Base-by-base conservation (phyloP, 495 filamentous ascomycete species). In the Aspergillus incahuasiensis region DNA sequence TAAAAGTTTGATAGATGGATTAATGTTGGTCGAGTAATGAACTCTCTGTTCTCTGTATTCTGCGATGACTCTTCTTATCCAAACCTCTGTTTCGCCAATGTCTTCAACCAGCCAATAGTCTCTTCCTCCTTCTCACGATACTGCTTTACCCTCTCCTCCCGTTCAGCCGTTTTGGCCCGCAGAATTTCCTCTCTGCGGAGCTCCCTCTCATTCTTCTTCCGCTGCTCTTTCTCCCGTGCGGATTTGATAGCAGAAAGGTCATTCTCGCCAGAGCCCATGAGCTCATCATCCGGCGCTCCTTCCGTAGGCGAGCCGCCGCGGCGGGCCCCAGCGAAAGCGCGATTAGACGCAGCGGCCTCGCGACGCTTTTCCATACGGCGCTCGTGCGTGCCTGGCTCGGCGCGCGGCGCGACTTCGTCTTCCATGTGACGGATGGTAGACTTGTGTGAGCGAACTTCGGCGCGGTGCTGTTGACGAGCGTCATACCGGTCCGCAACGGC, bases 331-430 rank as follows among this genome's bases (percentile, higher is more conserved):
- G 79, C 79, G 53, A 82, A 81, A 3, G 68, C 62, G 3, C 71
- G 71, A 49, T 80, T 80, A 0, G 76, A 63, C 5, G 72, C 75
- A 1, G 82, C 75, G 5, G 65, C 70, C 52, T 86, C 84, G 11
- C 72, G 73, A 45, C 85, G 85, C 76, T 96, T 96, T 76, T 98
- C 92, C 5, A 98, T 77, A 52, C 83, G 82, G 8, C 92, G 83
- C 69, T 95, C 94, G 22, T 85, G 83, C 2, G 90, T 91, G 1
- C 92, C 91, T 0, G 92, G 72, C 46, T 92, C 91, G 0, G 92
- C 90, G 13, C 90, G 87, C 4, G 94, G 92, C 0, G 77, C 80
- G 11, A 96, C 71, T 54, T 97, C 92, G 9, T 96, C 91, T 65
- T 74, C 57, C 35, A 76, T 54, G 6, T 71, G 64, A 18, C 67